Evolutionary conservation across 2,329 filamentous ascomycete species (phyloP).

Genomic region (Penicillium hesseltinei): DNA sequence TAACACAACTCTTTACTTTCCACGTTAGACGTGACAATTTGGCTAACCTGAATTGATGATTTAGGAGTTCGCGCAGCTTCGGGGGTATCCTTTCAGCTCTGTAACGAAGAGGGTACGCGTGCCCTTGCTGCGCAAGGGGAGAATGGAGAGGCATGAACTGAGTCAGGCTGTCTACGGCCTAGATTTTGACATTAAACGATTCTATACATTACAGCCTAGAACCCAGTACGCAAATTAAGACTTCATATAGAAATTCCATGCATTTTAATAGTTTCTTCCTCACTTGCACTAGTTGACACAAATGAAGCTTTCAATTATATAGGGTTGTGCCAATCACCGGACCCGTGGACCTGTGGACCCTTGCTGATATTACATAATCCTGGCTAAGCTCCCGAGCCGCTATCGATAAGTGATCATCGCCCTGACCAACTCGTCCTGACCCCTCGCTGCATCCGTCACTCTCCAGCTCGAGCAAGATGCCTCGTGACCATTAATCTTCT

Average conservation of each 20-base stretch:
- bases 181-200: too few relatives aligned
- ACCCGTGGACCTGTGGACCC: neutral
- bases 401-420: conserved; percentile 25
- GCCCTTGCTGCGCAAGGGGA: too few relatives aligned
- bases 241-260: neutral
- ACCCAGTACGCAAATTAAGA: neutral
- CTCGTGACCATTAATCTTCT: conserved; percentile 4
- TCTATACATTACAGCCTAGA: too few relatives aligned
- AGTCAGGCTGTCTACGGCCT: too few relatives aligned
- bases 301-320: neutral
- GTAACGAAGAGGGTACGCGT: too few relatives aligned
- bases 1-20: too few relatives aligned
- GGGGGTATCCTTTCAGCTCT: too few relatives aligned
- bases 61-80: too few relatives aligned
- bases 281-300: neutral
- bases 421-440: conserved; percentile 14
- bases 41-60: too few relatives aligned
- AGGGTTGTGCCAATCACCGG: neutral
- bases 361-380: neutral
- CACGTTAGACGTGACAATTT: too few relatives aligned
- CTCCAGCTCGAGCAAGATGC: neutral
- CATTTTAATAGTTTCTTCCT: neutral
- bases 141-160: too few relatives aligned
- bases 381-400: neutral
- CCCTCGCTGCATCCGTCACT: conserved; percentile 26